These are phyloP conservation scores for Plasmopara halstedii DNA, from an alignment of 352 stramenopile species.

Conservation along the genomic window DNA sequence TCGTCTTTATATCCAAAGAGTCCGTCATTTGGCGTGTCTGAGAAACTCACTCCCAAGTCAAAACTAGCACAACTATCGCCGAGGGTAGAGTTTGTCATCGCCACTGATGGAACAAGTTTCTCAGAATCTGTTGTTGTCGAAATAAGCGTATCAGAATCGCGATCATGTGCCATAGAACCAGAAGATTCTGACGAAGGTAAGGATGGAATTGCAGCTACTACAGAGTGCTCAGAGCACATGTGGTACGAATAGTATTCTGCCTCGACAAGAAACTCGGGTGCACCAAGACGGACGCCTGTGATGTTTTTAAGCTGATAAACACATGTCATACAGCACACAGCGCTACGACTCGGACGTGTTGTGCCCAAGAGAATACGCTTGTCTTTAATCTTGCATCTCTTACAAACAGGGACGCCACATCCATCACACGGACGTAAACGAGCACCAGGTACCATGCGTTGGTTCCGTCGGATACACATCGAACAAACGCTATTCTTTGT, in stretches of 20 bases:
- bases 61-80: conserved; percentile 13
- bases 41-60: conserved; percentile 17
- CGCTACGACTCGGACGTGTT: conserved; percentile 7
- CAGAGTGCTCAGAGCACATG: not conserved
- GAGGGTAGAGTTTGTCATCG: conserved; percentile 13
- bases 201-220: not conserved
- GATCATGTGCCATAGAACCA: not conserved
- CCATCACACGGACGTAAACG: conserved; percentile 28
- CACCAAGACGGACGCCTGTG: conserved; percentile 11
- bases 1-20: conserved; percentile 3
- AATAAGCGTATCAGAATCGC: conserved; percentile 1
- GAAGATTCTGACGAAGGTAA: conserved; percentile 7
- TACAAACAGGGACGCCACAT: conserved; percentile 35
- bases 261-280: conserved; percentile 20
- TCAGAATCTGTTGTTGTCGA: conserved; percentile 1
- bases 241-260: conserved; percentile 16
- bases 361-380: conserved; percentile 24
- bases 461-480: conserved; percentile 21
- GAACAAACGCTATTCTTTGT: conserved; percentile 24
- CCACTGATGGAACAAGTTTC: conserved; percentile 8
- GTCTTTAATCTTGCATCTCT: conserved; percentile 43
- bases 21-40: conserved; percentile 17
- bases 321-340: conserved; percentile 29
- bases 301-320: conserved; percentile 21
- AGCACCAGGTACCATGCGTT: conserved; percentile 6